Evolutionary conservation across 208 protist species (phyloP), one percentile per base, ranked within the genome.

Genomic region (Sergeia podlipaevii): DNA sequence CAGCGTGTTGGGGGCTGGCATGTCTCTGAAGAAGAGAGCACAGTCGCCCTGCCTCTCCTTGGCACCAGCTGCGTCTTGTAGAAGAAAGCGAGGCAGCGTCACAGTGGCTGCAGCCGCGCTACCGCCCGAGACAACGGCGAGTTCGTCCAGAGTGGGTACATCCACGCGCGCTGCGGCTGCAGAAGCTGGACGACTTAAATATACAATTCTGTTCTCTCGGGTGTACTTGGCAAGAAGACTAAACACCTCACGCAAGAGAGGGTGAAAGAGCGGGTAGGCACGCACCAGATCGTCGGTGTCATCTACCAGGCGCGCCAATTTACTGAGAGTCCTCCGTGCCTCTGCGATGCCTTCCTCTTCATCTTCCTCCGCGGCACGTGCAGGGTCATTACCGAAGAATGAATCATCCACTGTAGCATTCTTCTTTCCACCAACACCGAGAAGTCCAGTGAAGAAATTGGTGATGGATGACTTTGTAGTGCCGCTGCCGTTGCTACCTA

Each of bases 201-300:
- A 87, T 10, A 91, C 66, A 1, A 83, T 62, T 13, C 43, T 30
- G 41, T 91, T 91, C 50, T 91, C 83, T 18, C 70, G 60, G 33
- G 77, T 53, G 49, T 80, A 87, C 60, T 70, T 65, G 10, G 69
- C 53, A 10, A 76, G 36, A 1, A 72, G 47, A 13, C 17, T 28
- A 30, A 60, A 50, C 15, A 80, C 62, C 21, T 70, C 60, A 23
- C 60, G 60, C 26, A 85, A 44, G 11, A 85, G 71, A 7, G 29
- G 43, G 15, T 36, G 52, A 15, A 74, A 58, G 23, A 76, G 63
- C 1, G 81, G 76, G 57, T 76, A 83, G 3, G 85, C 58, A n/a
- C 64, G 61, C 5, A 80, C 27, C 6, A 89, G 37, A 44, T 80
- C 73, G 42, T 65, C 62, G 8, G 59, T 41, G n/a, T 63, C 54